phyloP scores from a whole-genome alignment of 306 rosid genomes.

The Rosa multiflora region DNA sequence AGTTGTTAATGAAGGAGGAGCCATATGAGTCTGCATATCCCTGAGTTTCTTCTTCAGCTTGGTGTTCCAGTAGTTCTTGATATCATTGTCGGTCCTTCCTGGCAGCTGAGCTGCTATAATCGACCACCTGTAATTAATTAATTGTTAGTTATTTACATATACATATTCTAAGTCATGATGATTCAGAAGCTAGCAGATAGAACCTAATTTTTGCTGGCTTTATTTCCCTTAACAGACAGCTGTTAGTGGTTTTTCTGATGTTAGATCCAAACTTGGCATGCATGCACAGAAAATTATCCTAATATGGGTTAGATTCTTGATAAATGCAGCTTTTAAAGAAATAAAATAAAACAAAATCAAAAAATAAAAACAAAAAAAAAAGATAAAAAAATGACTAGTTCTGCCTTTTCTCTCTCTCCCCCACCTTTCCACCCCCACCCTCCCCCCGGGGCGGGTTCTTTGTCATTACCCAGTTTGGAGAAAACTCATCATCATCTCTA shows the following conservation, averaged over 20 bases:
- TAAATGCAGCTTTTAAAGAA: neutral
- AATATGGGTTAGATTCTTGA: conserved; percentile 31
- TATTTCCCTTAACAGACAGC: conserved; percentile 7
- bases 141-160: neutral
- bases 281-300: conserved; percentile 36
- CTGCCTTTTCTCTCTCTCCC: neutral
- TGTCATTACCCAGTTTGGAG: conserved; percentile 28
- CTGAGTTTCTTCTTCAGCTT: conserved; percentile 87
- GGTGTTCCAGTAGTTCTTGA: conserved; percentile 97
- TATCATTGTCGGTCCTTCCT: conserved; percentile 93
- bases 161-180: neutral
- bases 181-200: conserved; percentile 4
- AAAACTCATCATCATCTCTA: conserved; percentile 16
- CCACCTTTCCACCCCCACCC: too few species aligned
- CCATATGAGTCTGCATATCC: conserved; percentile 36
- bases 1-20: neutral
- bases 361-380: neutral
- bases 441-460: neutral
- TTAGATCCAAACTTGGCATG: conserved; percentile 50
- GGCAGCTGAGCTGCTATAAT: conserved; percentile 88
- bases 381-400: neutral
- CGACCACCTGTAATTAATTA: conserved; percentile 69
- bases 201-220: neutral
- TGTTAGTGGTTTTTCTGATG: conserved; percentile 25
- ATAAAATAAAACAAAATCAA: neutral